phyloP scores from a whole-genome alignment of 106 monocot species.

The Agapanthus africanus region DNA sequence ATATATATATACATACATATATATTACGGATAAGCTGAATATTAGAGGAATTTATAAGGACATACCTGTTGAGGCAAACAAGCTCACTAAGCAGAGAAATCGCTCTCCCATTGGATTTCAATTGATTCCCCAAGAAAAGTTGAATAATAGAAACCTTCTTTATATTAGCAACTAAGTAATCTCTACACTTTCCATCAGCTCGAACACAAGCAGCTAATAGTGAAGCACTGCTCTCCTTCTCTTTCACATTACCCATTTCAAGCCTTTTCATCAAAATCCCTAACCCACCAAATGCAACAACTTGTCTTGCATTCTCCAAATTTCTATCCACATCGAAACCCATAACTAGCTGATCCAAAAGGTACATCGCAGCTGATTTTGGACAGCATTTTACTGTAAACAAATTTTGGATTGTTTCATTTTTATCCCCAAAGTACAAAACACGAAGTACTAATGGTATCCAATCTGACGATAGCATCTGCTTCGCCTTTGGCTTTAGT shows the following conservation, averaged over 20 bases:
- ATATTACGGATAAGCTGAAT: not conserved
- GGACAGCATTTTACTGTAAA: conserved; percentile 56
- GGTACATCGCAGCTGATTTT: conserved; percentile 59
- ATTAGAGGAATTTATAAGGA: not conserved
- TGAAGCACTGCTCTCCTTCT: conserved; percentile 41
- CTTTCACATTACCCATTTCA: conserved; percentile 44
- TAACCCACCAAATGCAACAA: conserved; percentile 57
- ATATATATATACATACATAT: too few species aligned
- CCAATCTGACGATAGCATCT: conserved; percentile 74
- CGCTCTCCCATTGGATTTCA: conserved; percentile 48
- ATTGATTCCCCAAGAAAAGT: conserved; percentile 55
- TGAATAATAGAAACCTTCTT: conserved; percentile 64
- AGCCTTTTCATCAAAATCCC: conserved; percentile 43
- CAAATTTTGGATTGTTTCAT: conserved; percentile 20
- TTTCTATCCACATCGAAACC: conserved; percentile 77
- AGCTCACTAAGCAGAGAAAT: conserved; percentile 63
- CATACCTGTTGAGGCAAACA: conserved; percentile 58
- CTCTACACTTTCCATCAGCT: conserved; percentile 59
- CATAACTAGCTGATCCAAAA: conserved; percentile 62
- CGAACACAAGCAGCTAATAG: conserved; percentile 51
- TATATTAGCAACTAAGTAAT: conserved; percentile 48
- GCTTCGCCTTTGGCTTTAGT: conserved; percentile 70
- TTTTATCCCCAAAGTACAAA: conserved; percentile 49
- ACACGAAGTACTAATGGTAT: conserved; percentile 46
- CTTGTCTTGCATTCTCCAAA: conserved; percentile 69